Evolutionary conservation across 2,329 filamentous ascomycete genomes (phyloP).

Genomic region (Aspergillus tanneri): DNA sequence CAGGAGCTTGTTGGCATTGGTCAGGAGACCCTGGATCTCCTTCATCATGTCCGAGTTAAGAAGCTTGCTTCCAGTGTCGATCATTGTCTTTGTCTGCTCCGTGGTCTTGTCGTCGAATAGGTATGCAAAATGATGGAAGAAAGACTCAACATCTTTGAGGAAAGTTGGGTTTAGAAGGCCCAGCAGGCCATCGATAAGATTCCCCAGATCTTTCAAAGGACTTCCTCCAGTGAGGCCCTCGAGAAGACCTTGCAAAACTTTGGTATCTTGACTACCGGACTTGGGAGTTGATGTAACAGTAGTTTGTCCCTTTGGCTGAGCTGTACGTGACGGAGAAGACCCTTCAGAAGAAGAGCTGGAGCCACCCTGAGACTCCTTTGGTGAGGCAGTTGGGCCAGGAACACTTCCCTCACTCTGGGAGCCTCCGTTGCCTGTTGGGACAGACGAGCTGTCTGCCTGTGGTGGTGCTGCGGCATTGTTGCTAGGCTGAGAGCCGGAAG

Average conservation of each 20-base stretch:
- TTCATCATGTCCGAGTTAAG: slow-evolving; percentile 28
- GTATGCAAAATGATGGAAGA: slow-evolving; percentile 36
- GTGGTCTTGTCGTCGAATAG: slow-evolving; percentile 35
- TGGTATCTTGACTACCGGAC: neutral
- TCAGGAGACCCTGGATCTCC: slow-evolving; percentile 21
- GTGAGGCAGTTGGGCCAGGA: slow-evolving; percentile 3
- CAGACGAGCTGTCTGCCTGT: neutral
- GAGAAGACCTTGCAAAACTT: slow-evolving; percentile 7
- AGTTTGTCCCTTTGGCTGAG: neutral
- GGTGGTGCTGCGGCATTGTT: slow-evolving; percentile 7
- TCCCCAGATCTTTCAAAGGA: slow-evolving; percentile 25
- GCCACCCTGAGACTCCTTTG: slow-evolving; percentile 2
- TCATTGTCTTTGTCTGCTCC: slow-evolving; percentile 29
- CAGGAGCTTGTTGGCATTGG: slow-evolving; percentile 20
- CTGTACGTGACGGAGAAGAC: neutral
- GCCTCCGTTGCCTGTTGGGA: neutral
- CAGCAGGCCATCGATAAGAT: slow-evolving; percentile 33
- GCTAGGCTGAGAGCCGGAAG: slow-evolving; percentile 1
- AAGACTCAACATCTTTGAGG: slow-evolving; percentile 33
- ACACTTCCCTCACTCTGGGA: neutral
- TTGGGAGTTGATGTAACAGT: slow-evolving; percentile 4
- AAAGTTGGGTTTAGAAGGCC: slow-evolving; percentile 32
- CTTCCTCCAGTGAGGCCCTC: slow-evolving; percentile 18
- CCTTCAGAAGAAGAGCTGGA: neutral
- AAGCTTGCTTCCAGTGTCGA: slow-evolving; percentile 24